phyloP scores from a whole-genome alignment of 805 yeast genomes.

The Ogataea saltuana region DNA sequence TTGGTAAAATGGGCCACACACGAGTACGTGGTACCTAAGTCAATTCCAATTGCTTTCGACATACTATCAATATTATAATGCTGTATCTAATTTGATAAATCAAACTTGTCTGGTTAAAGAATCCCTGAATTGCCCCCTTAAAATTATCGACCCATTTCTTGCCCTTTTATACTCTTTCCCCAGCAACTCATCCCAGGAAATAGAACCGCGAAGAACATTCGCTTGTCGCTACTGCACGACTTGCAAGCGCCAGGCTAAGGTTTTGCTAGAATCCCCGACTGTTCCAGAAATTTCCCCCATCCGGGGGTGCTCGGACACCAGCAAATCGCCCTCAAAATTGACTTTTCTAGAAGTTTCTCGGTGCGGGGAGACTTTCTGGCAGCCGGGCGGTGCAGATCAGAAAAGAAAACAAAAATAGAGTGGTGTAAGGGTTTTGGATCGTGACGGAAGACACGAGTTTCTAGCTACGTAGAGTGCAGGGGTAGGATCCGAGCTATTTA shows the following conservation, averaged over 20 bases:
- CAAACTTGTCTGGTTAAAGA: too few relatives aligned
- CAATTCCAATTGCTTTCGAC: slow-evolving; percentile 63
- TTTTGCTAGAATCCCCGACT: too few relatives aligned
- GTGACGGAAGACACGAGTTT: too few relatives aligned
- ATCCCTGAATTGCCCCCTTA: too few relatives aligned
- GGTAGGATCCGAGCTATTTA: too few relatives aligned
- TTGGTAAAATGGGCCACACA: slow-evolving; percentile 93
- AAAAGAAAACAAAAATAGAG: background rate
- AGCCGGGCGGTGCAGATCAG: too few relatives aligned
- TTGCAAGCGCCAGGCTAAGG: slow-evolving; percentile 3
- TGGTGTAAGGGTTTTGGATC: background rate
- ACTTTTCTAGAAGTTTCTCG: slow-evolving; percentile 16
- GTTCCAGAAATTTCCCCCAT: slow-evolving; percentile 9
- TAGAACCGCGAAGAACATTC: slow-evolving; percentile 8
- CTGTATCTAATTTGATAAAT: too few relatives aligned
- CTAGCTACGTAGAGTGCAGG: too few relatives aligned
- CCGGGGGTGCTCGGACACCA: slow-evolving; percentile 3
- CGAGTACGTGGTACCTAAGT: slow-evolving; percentile 86
- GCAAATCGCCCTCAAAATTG: background rate
- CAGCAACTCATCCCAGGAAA: slow-evolving; percentile 7
- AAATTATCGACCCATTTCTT: background rate
- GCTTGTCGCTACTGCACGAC: slow-evolving; percentile 4
- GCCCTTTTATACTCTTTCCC: slow-evolving; percentile 8
- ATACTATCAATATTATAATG: slow-evolving; percentile 16
- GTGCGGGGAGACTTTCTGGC: too few relatives aligned